These are phyloP conservation scores for Lentinula lateritia DNA, from an alignment of 768 basidiomycete species.

Conservation along the genomic window DNA sequence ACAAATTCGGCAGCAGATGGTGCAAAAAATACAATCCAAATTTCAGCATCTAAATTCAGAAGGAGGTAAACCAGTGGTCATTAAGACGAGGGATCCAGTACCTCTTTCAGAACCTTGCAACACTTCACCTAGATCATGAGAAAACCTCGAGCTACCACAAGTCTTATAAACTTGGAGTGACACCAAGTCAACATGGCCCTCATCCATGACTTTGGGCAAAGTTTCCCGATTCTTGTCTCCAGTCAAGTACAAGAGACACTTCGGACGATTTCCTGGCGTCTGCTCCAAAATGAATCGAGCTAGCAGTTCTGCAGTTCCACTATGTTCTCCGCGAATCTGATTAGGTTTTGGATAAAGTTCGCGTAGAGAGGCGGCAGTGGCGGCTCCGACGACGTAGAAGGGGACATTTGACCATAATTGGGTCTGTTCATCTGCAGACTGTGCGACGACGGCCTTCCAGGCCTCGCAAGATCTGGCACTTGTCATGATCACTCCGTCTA, in stretches of 20 bases:
- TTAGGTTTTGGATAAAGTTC: conserved; percentile 24
- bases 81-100: neutral
- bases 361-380: conserved; percentile 47
- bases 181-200: conserved; percentile 38
- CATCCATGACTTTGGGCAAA: conserved; percentile 31
- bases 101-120: conserved; percentile 11
- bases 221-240: conserved; percentile 62
- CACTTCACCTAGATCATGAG: conserved; percentile 23
- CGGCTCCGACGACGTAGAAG: conserved; percentile 76
- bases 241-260: conserved; percentile 61
- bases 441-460: conserved; percentile 37
- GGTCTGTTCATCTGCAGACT: conserved; percentile 10
- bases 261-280: conserved; percentile 18
- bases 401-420: conserved; percentile 35
- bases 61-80: neutral
- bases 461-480: conserved; percentile 76
- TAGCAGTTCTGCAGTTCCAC: conserved; percentile 67
- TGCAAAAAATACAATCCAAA: conserved; percentile 77
- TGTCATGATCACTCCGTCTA: conserved; percentile 69
- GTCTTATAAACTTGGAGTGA: conserved; percentile 59
- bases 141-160: conserved; percentile 33
- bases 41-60: conserved; percentile 20
- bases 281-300: conserved; percentile 47
- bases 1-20: conserved; percentile 64
- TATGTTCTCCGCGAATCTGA: conserved; percentile 37